Conservation (phyloP, 352 stramenopile genomes). For the Phytophthora agathidicida region DNA sequence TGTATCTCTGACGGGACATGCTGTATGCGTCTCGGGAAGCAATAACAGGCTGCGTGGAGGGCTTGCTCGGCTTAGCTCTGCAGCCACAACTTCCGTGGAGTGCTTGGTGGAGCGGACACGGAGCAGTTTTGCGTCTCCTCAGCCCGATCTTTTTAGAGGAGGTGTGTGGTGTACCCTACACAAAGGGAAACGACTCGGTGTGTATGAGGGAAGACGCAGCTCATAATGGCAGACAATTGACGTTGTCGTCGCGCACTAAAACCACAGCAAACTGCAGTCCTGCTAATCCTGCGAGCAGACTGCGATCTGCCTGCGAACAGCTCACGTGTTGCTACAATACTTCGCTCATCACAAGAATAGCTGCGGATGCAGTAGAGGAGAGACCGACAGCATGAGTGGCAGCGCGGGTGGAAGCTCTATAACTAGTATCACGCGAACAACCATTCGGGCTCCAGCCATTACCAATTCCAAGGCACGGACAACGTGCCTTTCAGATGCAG, state of each 20-base stretch:
- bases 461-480: slow-evolving; percentile 11
- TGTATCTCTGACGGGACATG: slow-evolving; percentile 82
- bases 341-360: too few species aligned
- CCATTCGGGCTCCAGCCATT: slow-evolving; percentile 14
- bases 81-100: slow-evolving; percentile 3
- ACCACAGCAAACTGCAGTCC: too few species aligned
- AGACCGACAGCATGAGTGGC: neutral
- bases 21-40: slow-evolving; percentile 10
- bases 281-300: slow-evolving; percentile 5
- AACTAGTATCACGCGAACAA: slow-evolving; percentile 16
- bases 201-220: too few species aligned
- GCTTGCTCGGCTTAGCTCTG: slow-evolving; percentile 3
- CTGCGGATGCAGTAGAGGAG: slow-evolving; percentile 31
- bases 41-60: slow-evolving; percentile 2
- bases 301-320: neutral
- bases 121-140: slow-evolving; percentile 37
- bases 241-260: too few species aligned
- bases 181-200: slow-evolving; percentile 18
- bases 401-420: slow-evolving; percentile 11
- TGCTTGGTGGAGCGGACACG: too few species aligned
- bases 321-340: too few species aligned
- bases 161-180: slow-evolving; percentile 24
- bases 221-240: slow-evolving; percentile 10
- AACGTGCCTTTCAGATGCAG: slow-evolving; percentile 8
- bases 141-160: slow-evolving; percentile 33